A percentile compares a stretch with the other conserved stretches of the same genome.
Conservation (phyloP, 768 basidiomycete species). For the Podaxis rugospora region DNA sequence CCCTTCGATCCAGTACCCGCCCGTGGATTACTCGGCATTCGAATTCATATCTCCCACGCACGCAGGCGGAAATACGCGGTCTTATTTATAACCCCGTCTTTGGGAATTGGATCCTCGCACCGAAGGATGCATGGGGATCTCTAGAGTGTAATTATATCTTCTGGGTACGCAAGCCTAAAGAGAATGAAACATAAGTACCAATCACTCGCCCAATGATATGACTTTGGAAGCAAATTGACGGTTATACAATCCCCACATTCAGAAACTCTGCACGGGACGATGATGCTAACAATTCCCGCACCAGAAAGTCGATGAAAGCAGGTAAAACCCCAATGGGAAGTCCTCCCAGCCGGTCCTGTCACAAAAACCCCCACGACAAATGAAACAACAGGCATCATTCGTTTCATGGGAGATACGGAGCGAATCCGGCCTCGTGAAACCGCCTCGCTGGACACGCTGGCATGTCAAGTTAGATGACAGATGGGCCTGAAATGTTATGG, state of each 20-base stretch:
- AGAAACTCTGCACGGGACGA: neutral
- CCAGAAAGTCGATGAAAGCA: too few relatives aligned
- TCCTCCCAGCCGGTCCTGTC: too few relatives aligned
- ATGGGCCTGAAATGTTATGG: too few relatives aligned
- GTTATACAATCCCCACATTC: neutral
- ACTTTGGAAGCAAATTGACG: neutral
- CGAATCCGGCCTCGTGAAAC: too few relatives aligned
- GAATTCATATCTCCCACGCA: conserved; percentile 48
- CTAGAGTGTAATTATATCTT: conserved; percentile 76
- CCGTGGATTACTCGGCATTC: conserved; percentile 57
- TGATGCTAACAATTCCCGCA: neutral
- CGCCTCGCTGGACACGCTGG: too few relatives aligned
- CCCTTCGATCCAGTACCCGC: conserved; percentile 12
- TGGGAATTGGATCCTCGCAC: conserved; percentile 66
- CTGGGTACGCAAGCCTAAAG: conserved; percentile 73
- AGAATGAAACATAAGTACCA: neutral
- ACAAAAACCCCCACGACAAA: too few relatives aligned
- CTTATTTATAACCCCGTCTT: conserved; percentile 71
- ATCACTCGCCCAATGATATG: neutral
- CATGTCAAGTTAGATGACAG: too few relatives aligned
- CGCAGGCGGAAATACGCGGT: conserved; percentile 77
- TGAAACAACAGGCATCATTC: too few relatives aligned
- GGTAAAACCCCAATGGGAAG: too few relatives aligned
- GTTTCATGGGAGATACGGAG: too few relatives aligned
- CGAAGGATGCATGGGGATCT: conserved; percentile 51